A percentile compares a stretch with the other conserved stretches of the same genome.
phyloP scores from a whole-genome alignment of 306 rosid genomes.

The Arachis stenosperma region DNA sequence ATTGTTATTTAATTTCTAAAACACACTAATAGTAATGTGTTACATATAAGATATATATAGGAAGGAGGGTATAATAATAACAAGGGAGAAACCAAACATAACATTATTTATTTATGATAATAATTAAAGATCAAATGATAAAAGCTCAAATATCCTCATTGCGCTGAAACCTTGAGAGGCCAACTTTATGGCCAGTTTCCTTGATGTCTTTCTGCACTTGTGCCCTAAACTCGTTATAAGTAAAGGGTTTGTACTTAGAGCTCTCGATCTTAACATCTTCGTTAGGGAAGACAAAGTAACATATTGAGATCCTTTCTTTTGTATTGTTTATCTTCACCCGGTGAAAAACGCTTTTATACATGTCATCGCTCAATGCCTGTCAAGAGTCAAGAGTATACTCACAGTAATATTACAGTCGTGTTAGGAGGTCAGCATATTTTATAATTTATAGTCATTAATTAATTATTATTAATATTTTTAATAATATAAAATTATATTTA shows the following conservation, averaged over 20 bases:
- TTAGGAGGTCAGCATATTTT: no score
- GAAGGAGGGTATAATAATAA: not conserved
- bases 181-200: conserved; percentile 53
- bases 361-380: conserved; percentile 61
- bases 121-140: no score
- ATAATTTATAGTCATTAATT: no score
- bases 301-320: conserved; percentile 50
- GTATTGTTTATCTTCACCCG: conserved; percentile 53
- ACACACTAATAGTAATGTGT: not conserved
- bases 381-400: no score
- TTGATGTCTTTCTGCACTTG: conserved; percentile 56
- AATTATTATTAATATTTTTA: no score
- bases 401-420: no score
- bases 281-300: conserved; percentile 64
- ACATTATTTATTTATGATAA: no score
- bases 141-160: not conserved
- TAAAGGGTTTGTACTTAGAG: conserved; percentile 60
- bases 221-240: conserved; percentile 55
- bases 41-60: no score
- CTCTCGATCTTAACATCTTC: conserved; percentile 49
- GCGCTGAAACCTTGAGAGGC: conserved; percentile 57
- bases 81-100: not conserved
- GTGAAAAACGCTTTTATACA: conserved; percentile 53
- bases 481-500: no score
- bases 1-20: not conserved